Percentiles rank a stretch among this genome's conserved stretches.
Evolutionary conservation across 176 grass and related monocot species (phyloP).

Genomic region (Bothriochloa decipiens): DNA sequence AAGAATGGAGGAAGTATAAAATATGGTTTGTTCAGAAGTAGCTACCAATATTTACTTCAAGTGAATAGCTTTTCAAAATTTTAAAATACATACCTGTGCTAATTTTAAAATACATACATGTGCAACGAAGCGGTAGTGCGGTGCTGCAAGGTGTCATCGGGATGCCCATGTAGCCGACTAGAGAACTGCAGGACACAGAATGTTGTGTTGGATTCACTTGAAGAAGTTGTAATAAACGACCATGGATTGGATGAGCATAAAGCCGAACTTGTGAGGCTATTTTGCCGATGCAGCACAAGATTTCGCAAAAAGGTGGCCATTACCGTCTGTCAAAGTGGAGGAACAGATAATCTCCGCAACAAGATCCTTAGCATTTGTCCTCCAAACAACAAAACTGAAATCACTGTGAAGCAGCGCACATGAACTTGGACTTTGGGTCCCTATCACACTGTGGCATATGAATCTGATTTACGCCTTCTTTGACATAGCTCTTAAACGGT

Average conservation of each 20-base stretch:
- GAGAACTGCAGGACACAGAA: background rate
- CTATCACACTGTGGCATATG: background rate
- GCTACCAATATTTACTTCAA: no score
- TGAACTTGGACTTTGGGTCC: background rate
- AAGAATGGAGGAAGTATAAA: background rate
- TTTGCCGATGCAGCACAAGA: background rate
- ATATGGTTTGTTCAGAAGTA: background rate
- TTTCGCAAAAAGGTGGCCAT: background rate
- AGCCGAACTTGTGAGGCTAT: background rate
- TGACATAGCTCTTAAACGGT: no score
- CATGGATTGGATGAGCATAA: background rate
- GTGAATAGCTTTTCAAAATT: no score
- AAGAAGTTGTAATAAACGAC: background rate
- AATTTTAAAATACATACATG: background rate
- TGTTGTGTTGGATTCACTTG: background rate
- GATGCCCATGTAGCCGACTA: background rate
- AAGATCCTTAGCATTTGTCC: background rate
- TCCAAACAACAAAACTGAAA: background rate
- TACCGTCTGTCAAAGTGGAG: background rate
- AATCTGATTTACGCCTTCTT: no score
- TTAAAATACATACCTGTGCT: background rate
- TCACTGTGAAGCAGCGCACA: background rate
- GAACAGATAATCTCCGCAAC: background rate
- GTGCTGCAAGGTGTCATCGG: background rate
- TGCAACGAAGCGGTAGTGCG: no score